A percentile compares a stretch with the other conserved stretches of the same genome.
These are phyloP conservation scores for Tremellales sp. DNA, from an alignment of 1,284 basidiomycete species.

Conservation along the genomic window DNA sequence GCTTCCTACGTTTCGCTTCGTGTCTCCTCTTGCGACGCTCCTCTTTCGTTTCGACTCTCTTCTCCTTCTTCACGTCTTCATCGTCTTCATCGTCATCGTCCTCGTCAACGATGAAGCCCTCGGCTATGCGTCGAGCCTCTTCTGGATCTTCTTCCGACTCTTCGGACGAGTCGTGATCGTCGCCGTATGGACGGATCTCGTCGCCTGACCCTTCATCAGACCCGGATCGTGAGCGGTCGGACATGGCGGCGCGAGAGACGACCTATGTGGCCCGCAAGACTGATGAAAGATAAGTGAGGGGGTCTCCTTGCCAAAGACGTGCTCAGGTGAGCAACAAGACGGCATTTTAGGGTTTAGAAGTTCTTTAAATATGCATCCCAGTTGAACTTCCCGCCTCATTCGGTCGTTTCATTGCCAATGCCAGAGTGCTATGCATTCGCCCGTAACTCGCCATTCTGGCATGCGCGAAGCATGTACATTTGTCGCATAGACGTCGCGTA, in stretches of 20 bases:
- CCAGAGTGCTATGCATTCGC: too few species aligned
- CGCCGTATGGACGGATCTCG: conserved; percentile 45
- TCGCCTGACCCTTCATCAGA: conserved; percentile 49
- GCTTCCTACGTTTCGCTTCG: conserved; percentile 33
- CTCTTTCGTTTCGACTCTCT: conserved; percentile 16
- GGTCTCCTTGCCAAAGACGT: too few species aligned
- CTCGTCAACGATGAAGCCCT: conserved; percentile 49
- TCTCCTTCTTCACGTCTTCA: conserved; percentile 29
- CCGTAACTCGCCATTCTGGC: too few species aligned
- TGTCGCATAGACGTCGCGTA: too few species aligned
- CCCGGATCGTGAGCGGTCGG: conserved; percentile 27
- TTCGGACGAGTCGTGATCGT: conserved; percentile 47
- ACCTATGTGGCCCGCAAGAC: too few species aligned
- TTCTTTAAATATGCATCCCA: too few species aligned
- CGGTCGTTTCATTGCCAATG: too few species aligned
- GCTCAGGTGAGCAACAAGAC: too few species aligned
- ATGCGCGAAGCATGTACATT: too few species aligned
- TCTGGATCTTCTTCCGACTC: conserved; percentile 48
- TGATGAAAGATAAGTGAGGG: too few species aligned
- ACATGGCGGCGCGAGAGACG: conserved; percentile 22
- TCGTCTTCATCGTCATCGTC: conserved; percentile 44
- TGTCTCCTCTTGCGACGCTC: conserved; percentile 32
- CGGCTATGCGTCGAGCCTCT: conserved; percentile 42
- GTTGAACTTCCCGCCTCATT: too few species aligned
- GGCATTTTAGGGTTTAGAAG: too few species aligned